phyloP scores from a whole-genome alignment of 2,329 filamentous ascomycete species.

The Epichloe sp. region DNA sequence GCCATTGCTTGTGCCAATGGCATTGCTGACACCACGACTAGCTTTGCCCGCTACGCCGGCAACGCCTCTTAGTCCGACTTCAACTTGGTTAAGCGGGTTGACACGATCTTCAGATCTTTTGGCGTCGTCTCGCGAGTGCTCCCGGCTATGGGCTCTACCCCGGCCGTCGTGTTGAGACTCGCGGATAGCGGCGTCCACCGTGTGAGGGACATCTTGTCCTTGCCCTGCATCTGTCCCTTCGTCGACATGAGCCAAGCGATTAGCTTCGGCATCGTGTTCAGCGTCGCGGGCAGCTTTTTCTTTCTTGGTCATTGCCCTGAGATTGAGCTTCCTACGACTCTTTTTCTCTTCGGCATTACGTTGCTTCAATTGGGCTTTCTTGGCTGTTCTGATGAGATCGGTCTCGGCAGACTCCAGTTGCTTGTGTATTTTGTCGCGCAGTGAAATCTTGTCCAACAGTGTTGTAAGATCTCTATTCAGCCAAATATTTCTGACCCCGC shows the following conservation, averaged over 20 bases:
- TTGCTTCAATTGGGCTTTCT: slow-evolving; percentile 64
- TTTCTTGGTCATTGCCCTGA: slow-evolving; percentile 36
- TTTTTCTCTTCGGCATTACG: slow-evolving; percentile 51
- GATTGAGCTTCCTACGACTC: slow-evolving; percentile 37
- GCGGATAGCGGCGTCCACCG: slow-evolving; percentile 31
- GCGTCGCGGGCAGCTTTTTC: slow-evolving; percentile 34
- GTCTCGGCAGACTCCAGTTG: slow-evolving; percentile 74
- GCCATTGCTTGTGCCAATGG: slow-evolving; percentile 42
- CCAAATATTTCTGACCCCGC: slow-evolving; percentile 91
- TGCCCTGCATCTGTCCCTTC: slow-evolving; percentile 39
- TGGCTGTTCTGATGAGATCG: slow-evolving; percentile 65
- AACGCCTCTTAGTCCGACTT: slow-evolving; percentile 33
- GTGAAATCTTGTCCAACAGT: slow-evolving; percentile 70
- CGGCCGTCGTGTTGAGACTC: slow-evolving; percentile 19
- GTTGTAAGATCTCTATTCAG: slow-evolving; percentile 81
- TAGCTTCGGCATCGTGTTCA: slow-evolving; percentile 35
- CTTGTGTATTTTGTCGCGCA: slow-evolving; percentile 57
- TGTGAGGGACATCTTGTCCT: slow-evolving; percentile 39
- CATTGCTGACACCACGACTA: slow-evolving; percentile 36
- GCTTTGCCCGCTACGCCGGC: slow-evolving; percentile 30
- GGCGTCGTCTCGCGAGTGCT: not conserved
- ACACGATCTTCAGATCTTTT: slow-evolving; percentile 8
- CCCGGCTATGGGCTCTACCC: not conserved
- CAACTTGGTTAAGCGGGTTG: slow-evolving; percentile 31
- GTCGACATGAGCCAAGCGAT: slow-evolving; percentile 33